These are phyloP conservation scores for Cutaneotrichosporon mucoides DNA, from an alignment of 1,284 basidiomycete genomes.

Conservation along the genomic window DNA sequence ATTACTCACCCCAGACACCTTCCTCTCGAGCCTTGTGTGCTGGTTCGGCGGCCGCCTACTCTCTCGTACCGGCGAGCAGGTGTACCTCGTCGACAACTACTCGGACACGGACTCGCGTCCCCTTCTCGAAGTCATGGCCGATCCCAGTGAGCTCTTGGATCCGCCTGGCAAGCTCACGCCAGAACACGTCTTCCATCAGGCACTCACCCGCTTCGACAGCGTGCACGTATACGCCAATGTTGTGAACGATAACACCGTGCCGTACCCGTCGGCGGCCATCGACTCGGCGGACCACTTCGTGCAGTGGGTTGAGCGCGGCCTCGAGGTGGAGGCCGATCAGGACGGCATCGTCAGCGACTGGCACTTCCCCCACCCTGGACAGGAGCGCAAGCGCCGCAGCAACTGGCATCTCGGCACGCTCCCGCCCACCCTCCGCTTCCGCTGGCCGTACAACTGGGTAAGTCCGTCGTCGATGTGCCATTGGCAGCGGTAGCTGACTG, in stretches of 20 bases:
- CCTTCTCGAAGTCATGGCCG: conserved; percentile 76
- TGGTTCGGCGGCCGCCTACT: conserved; percentile 63
- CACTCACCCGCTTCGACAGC: conserved; percentile 63
- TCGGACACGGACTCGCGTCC: conserved; percentile 61
- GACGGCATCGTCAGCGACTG: conserved; percentile 22
- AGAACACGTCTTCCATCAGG: conserved; percentile 74
- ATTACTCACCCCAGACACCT: conserved; percentile 39
- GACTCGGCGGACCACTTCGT: conserved; percentile 66
- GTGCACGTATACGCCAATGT: conserved; percentile 81
- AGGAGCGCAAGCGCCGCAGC: conserved; percentile 9
- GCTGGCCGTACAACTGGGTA: conserved; percentile 68
- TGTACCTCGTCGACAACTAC: conserved; percentile 71
- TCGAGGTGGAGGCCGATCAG: conserved; percentile 58
- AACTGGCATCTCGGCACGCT: conserved; percentile 46
- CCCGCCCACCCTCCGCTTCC: conserved; percentile 61
- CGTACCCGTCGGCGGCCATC: conserved; percentile 72
- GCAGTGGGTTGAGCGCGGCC: conserved; percentile 57
- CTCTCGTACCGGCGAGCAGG: conserved; percentile 79
- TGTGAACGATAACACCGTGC: conserved; percentile 73
- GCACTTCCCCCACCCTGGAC: conserved; percentile 5
- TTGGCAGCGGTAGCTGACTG: no score
- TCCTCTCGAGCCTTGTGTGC: conserved; percentile 58
- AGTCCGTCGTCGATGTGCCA: no score
- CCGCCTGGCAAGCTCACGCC: conserved; percentile 4
- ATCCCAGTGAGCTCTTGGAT: conserved; percentile 59